A percentile compares a stretch with the other conserved stretches of the same genome.
These are phyloP conservation scores for Chenopodium album DNA, from an alignment of 148 eudicot genomes.

Conservation along the genomic window DNA sequence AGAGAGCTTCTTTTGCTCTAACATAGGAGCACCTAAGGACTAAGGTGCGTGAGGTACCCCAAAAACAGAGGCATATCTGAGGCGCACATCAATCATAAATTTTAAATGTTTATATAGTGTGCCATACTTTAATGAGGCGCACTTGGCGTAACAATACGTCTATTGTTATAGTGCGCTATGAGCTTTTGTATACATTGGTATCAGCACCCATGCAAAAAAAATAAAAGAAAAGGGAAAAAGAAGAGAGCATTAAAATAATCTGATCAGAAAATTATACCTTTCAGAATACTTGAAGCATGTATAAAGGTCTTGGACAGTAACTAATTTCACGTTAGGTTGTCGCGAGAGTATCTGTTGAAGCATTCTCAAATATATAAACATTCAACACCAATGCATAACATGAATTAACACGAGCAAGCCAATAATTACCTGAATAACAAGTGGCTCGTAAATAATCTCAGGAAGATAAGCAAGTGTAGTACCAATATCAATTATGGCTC, in stretches of 20 bases:
- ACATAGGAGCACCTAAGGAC: too few species aligned
- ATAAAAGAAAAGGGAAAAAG: neutral
- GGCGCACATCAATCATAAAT: too few species aligned
- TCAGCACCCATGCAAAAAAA: neutral
- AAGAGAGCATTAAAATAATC: neutral
- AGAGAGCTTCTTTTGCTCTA: too few species aligned
- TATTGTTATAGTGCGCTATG: too few species aligned
- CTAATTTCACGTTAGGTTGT: constrained; percentile 69
- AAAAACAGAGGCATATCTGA: too few species aligned
- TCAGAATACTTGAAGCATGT: constrained; percentile 74
- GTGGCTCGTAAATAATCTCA: constrained; percentile 60
- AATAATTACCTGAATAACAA: constrained; percentile 58
- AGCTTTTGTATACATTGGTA: neutral
- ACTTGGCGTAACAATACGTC: too few species aligned
- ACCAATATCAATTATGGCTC: constrained; percentile 83
- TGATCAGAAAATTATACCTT: constrained; percentile 47
- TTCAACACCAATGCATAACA: neutral
- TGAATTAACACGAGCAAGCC: constrained; percentile 5
- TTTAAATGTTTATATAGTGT: too few species aligned
- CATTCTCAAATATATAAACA: constrained; percentile 23
- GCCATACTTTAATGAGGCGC: too few species aligned
- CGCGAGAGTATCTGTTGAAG: constrained; percentile 61
- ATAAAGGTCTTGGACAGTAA: constrained; percentile 71
- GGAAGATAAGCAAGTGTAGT: constrained; percentile 95
- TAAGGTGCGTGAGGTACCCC: too few species aligned